Base-by-base conservation (phyloP, 225 moss, liverwort and hornwort species). In the Marchantia paleacea region DNA sequence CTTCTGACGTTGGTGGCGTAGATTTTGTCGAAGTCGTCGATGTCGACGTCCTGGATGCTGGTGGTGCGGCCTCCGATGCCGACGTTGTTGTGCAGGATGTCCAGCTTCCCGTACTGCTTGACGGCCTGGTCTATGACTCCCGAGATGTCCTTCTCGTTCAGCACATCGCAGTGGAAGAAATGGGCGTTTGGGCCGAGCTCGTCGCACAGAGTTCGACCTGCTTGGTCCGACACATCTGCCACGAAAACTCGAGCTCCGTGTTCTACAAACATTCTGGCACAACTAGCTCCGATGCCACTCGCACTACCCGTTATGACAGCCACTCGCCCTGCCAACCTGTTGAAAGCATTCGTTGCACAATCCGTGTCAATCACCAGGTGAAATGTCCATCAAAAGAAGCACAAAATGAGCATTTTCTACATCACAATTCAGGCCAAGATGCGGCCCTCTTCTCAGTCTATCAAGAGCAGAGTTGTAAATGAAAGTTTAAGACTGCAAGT, bases 61-160 rank as follows among this genome's bases (percentile, higher is more conserved):
- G 48, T 31, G 0, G n/a, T 29, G 4, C 3, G 2, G 20, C 69
- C 61, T 25, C 22, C 25, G 22, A 75, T 31, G 6, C 75, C 81
- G 6, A 39, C 81, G 66, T 81, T 75, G 81, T 75, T 81, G 65
- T 75, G 75, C 51, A 75, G 18, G 24, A 81, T 75, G 65, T 75
- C 75, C 14, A 81, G 65, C 20, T 49, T 51, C 12, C 81, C 75
- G 26, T 71, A 75, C 28, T 55, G 61, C 30, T 31, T 19, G 2
- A 75, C 28, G 10, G 81, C 81, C 10, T 31, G 58, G 30, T 75
- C 58, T 26, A 81, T 51, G 6, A 60, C 52, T 9, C 20, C 65
- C 1, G 64, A 20, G 15, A 81, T 75, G 22, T 81, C 81, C 20
- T 50, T 67, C 75, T 81, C 81, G 18, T 55, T 75, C 12, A 26